Conservation (phyloP, 306 rosid species). For the Quercus berberidifolia region DNA sequence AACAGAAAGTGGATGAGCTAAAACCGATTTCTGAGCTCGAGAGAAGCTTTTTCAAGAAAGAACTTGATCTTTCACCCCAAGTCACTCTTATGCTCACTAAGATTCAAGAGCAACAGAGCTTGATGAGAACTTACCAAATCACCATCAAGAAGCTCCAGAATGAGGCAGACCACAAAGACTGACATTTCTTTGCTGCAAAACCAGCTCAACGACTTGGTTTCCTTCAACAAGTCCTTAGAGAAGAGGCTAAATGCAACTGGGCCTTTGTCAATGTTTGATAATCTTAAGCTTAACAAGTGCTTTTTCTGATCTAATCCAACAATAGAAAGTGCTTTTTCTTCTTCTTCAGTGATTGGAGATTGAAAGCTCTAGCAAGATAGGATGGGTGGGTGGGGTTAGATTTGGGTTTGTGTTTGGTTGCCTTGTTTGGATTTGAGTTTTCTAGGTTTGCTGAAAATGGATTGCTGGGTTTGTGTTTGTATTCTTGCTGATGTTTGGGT, state of each 20-base stretch:
- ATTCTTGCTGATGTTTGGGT: no score
- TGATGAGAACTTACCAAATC: constrained; percentile 84
- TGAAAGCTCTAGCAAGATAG: no score
- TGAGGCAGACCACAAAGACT: constrained; percentile 40
- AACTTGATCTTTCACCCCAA: constrained; percentile 85
- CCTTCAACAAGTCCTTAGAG: constrained; percentile 46
- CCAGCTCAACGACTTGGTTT: constrained; percentile 31
- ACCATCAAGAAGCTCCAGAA: constrained; percentile 61
- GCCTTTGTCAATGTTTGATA: constrained; percentile 51
- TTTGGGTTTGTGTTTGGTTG: no score
- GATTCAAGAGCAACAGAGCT: constrained; percentile 89
- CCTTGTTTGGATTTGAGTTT: no score
- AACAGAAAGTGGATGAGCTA: constrained; percentile 52
- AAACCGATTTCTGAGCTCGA: constrained; percentile 71
- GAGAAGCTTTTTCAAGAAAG: constrained; percentile 60
- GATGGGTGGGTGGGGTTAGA: no score
- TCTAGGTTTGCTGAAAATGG: no score
- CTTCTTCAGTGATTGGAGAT: no score
- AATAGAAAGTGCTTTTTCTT: no score
- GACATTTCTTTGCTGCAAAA: constrained; percentile 26
- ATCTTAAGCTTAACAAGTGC: constrained; percentile 23
- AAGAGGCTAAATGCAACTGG: constrained; percentile 67
- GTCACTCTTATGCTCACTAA: constrained; percentile 85
- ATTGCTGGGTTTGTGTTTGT: no score
- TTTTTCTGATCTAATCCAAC: no score